Percentiles rank a stretch among this genome's conserved stretches.
phyloP scores from a whole-genome alignment of 179 eudicot species.

The Patellifolia procumbens region DNA sequence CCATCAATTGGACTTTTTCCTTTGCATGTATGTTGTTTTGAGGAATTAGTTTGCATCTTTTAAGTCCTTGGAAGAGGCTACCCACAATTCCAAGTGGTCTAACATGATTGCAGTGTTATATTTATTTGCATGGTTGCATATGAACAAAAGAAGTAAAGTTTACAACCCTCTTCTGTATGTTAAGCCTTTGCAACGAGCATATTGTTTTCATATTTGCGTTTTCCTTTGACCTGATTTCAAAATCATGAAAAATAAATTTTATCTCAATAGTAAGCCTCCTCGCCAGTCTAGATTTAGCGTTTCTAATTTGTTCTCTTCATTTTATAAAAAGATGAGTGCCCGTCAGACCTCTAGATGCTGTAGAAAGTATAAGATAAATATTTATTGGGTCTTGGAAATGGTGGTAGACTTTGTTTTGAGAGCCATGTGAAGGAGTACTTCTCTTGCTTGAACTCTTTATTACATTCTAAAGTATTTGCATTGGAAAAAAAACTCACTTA shows the following conservation, averaged over 20 bases:
- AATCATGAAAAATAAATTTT: background rate
- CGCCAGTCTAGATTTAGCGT: background rate
- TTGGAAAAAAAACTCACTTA: background rate
- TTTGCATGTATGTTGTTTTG: constrained; percentile 59
- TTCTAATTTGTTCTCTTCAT: background rate
- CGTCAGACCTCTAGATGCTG: constrained; percentile 2
- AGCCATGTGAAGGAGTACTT: background rate
- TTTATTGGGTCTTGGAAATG: background rate
- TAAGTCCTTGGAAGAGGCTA: background rate
- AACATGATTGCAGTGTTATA: background rate
- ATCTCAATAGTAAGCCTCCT: background rate
- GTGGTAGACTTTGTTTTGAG: background rate
- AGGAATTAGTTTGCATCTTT: constrained; percentile 3
- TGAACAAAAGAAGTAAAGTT: background rate
- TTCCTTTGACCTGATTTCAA: background rate
- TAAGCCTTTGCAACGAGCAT: background rate
- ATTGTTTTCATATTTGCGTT: background rate
- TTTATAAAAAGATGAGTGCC: background rate
- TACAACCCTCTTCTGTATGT: background rate
- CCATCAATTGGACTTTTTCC: constrained; percentile 73
- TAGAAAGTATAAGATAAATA: background rate
- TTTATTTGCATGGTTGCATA: constrained; percentile 4
- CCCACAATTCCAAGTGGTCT: background rate
- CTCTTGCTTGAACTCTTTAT: background rate
- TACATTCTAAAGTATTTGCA: background rate